phyloP scores from a whole-genome alignment of 1,284 basidiomycete genomes.

The Trametes polyzona region DNA sequence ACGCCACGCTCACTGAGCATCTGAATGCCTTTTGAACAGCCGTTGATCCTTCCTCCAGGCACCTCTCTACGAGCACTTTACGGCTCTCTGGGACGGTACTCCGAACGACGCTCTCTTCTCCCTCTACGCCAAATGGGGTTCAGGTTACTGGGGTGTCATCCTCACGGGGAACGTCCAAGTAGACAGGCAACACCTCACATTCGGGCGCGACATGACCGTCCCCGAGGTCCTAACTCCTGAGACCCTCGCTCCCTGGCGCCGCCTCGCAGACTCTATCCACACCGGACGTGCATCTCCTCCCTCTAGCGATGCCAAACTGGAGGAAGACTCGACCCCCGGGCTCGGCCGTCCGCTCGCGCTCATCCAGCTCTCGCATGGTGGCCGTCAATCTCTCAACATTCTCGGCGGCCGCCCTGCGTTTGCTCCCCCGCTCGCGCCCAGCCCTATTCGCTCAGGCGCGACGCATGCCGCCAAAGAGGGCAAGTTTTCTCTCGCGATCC shows the following conservation, averaged over 20 bases:
- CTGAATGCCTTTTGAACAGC: too few species aligned
- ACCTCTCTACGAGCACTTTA: conserved; percentile 88
- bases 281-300: conserved; percentile 26
- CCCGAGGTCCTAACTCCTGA: conserved; percentile 50
- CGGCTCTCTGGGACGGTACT: conserved; percentile 66
- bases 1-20: too few species aligned
- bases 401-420: conserved; percentile 69
- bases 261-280: conserved; percentile 57
- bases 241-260: conserved; percentile 53
- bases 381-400: conserved; percentile 82
- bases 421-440: conserved; percentile 73
- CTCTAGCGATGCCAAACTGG: not conserved
- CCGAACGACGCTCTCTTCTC: conserved; percentile 67
- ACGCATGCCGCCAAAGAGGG: conserved; percentile 5
- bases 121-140: conserved; percentile 81
- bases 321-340: not conserved
- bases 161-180: conserved; percentile 92
- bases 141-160: conserved; percentile 86
- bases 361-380: conserved; percentile 87
- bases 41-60: conserved; percentile 51
- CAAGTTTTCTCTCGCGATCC: conserved; percentile 44
- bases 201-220: conserved; percentile 81
- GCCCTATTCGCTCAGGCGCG: conserved; percentile 60
- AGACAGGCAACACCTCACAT: conserved; percentile 68
- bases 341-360: conserved; percentile 50